Percentiles rank a stretch among this genome's conserved stretches.
Conservation (phyloP, 1,139 yeast species). For the Taphrina confusa region DNA sequence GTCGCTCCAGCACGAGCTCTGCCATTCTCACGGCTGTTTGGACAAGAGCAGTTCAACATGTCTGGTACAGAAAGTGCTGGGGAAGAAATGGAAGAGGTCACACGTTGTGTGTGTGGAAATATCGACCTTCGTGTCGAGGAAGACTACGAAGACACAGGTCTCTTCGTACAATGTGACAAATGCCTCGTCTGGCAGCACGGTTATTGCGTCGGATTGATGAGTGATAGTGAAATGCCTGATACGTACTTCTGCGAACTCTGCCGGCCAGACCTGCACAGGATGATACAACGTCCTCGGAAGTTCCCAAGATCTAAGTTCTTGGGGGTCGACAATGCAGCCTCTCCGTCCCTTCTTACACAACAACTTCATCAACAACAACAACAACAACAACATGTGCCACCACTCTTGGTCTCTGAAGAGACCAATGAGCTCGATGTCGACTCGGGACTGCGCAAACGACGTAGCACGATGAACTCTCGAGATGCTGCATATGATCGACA, state of each 20-base stretch:
- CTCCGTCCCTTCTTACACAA: neutral
- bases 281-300: conserved; percentile 35
- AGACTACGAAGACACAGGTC: conserved; percentile 55
- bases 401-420: neutral
- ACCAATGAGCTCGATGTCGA: neutral
- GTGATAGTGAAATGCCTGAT: conserved; percentile 51
- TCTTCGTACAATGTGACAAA: conserved; percentile 76
- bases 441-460: conserved; percentile 40
- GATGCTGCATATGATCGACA: conserved; percentile 53
- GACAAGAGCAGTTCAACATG: neutral
- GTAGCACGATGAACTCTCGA: conserved; percentile 48
- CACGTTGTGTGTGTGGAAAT: conserved; percentile 61
- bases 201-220: conserved; percentile 59
- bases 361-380: too few species aligned
- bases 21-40: too few species aligned
- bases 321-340: conserved; percentile 15
- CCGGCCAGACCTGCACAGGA: conserved; percentile 50
- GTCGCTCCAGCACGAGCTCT: too few species aligned
- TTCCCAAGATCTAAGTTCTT: conserved; percentile 2
- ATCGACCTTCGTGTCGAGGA: conserved; percentile 53
- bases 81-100: conserved; percentile 45
- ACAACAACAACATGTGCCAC: too few species aligned
- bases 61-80: conserved; percentile 18
- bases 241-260: conserved; percentile 57
- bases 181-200: conserved; percentile 88